Evolutionary conservation across 148 eudicot species (phyloP), one percentile per base, ranked within the genome.

Genomic region (Arctostaphylos glauca): DNA sequence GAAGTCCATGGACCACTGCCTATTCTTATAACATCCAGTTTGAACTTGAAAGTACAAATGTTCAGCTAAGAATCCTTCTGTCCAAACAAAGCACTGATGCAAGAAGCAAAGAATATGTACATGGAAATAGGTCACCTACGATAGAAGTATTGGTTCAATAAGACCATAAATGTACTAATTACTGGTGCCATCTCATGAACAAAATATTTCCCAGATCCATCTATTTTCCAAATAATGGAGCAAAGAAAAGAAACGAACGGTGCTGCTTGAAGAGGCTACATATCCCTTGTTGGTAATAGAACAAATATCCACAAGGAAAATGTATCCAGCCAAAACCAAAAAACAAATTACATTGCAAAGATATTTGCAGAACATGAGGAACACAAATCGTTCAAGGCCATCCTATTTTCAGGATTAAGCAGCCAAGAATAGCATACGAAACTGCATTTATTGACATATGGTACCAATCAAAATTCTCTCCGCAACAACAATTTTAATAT

Each of bases 201-300:
- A 23, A 25, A 77, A 31, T 25, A 77, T n/a, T 16, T 14, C 43
- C 38, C 53, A 47, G 80, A 0, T 31, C 38, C 38, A 31, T 31
- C 38, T 31, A 31, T 31, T 31, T 31, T 31, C 48, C 60, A 31
- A 25, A 54, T 5, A 52, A 44, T 21, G 41, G 60, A 41, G 18
- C 52, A 5, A 79, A 46, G 25, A 49, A 58, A 56, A 78, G 81
- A 78, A 78, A 6, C 10, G 71, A 79, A 79, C 52, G 44, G 9
- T 78, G 71, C n/a, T 44, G 41, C 68, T 58, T 46, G 71, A 59
- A 19, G 16, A 78, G 53, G 49, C 70, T 12, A 46, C 9, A 5
- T 58, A 59, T 44, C 16, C 18, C 44, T 15, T 23, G n/a, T 21
- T n/a, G 53, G n/a, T 21, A 46, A 21, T 47, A 47, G 53, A 9